Percentiles rank a stretch among this genome's conserved stretches.
These are phyloP conservation scores for Nemania sp. DNA, from an alignment of 2,329 filamentous ascomycete species.

Conservation along the genomic window DNA sequence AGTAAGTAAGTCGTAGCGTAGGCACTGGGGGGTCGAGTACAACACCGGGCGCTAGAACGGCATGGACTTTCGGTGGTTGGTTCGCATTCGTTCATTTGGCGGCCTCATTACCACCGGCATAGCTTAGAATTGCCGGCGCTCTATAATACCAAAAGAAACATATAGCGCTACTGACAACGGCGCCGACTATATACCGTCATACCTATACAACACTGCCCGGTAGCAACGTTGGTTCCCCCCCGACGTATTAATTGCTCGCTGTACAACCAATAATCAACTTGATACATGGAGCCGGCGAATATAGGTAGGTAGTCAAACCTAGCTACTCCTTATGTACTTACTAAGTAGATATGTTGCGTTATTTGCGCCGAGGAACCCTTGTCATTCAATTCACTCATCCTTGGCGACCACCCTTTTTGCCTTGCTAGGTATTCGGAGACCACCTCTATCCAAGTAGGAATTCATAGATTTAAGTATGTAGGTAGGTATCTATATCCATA, in stretches of 20 bases:
- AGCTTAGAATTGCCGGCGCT: conserved; percentile 3
- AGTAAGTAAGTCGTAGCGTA: conserved; percentile 8
- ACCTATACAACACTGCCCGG: conserved; percentile 13
- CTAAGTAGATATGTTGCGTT: too few species aligned
- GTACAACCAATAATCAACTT: background rate
- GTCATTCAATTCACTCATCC: background rate
- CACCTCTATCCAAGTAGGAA: too few species aligned
- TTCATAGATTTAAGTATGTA: too few species aligned
- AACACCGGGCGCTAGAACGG: conserved; percentile 18
- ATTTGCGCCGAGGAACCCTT: background rate
- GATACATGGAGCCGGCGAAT: background rate
- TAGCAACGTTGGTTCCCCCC: background rate
- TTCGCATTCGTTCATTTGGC: conserved; percentile 17
- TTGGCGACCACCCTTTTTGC: background rate
- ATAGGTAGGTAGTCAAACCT: background rate
- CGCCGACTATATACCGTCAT: conserved; percentile 1
- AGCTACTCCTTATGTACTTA: too few species aligned
- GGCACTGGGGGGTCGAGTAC: conserved; percentile 7
- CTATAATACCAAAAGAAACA: too few species aligned
- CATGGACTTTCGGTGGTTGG: conserved; percentile 16
- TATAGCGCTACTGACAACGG: conserved; percentile 16
- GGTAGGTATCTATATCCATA: too few species aligned
- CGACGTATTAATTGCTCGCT: conserved; percentile 3
- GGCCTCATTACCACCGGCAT: conserved; percentile 29
- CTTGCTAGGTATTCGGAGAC: too few species aligned